Evolutionary conservation across 352 stramenopile species (phyloP).

Genomic region (Pythium aristosporum): DNA sequence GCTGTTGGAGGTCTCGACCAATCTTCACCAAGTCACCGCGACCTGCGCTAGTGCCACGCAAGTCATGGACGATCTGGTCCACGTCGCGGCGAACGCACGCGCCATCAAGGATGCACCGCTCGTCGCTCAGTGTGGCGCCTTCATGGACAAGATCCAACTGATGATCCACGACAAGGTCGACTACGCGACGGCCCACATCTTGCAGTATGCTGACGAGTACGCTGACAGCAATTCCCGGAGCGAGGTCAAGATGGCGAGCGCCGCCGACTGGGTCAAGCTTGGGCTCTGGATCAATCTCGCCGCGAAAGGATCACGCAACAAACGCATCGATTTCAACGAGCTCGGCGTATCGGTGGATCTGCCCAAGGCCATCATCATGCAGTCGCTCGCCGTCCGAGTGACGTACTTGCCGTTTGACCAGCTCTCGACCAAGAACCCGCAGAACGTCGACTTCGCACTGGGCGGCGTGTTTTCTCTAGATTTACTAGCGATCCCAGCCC

Average conservation of each 20-base stretch:
- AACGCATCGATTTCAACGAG: slow-evolving; percentile 72
- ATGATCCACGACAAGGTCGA: slow-evolving; percentile 71
- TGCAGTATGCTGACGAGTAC: slow-evolving; percentile 79
- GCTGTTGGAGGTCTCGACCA: slow-evolving; percentile 51
- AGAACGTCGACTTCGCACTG: slow-evolving; percentile 47
- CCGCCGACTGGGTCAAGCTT: slow-evolving; percentile 45
- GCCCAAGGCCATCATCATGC: slow-evolving; percentile 75
- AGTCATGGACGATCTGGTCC: slow-evolving; percentile 63
- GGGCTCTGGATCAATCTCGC: slow-evolving; percentile 76
- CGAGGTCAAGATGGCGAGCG: slow-evolving; percentile 69
- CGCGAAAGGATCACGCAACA: slow-evolving; percentile 72
- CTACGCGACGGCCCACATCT: slow-evolving; percentile 53
- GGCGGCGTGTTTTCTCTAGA: slow-evolving; percentile 70
- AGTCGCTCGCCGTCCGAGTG: slow-evolving; percentile 69
- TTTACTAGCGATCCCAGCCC: slow-evolving; percentile 60
- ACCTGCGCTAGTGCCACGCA: slow-evolving; percentile 54
- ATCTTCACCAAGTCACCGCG: slow-evolving; percentile 45
- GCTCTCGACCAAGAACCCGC: slow-evolving; percentile 28
- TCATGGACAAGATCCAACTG: slow-evolving; percentile 49
- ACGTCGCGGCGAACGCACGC: slow-evolving; percentile 49
- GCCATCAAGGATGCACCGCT: slow-evolving; percentile 54
- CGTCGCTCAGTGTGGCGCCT: slow-evolving; percentile 37
- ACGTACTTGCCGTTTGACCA: slow-evolving; percentile 65
- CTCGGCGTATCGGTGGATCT: slow-evolving; percentile 66
- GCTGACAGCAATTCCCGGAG: slow-evolving; percentile 50